Conservation (phyloP, 257 asterid species). For the Linaria vulgaris region DNA sequence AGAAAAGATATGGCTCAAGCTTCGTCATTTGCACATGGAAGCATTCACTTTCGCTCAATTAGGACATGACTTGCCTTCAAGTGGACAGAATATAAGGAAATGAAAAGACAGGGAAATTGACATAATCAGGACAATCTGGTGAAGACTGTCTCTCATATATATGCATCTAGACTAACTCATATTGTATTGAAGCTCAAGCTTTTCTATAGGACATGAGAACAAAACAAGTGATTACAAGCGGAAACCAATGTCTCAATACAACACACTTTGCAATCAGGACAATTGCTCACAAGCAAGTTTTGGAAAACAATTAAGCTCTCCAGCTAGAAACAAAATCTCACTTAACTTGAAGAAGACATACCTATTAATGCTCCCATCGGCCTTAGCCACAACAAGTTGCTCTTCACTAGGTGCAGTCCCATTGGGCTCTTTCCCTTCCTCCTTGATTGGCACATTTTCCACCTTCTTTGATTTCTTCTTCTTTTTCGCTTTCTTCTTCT, state of each 20-base stretch:
- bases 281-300: too few species aligned
- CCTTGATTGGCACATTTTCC: constrained; percentile 33
- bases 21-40: background rate
- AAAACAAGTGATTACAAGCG: too few species aligned
- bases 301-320: too few species aligned
- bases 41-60: background rate
- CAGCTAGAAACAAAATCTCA: too few species aligned
- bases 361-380: constrained; percentile 36
- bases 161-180: background rate
- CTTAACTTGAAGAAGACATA: constrained; percentile 22
- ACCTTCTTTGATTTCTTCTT: constrained; percentile 26
- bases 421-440: constrained; percentile 31
- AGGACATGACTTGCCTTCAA: background rate
- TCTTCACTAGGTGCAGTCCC: constrained; percentile 26
- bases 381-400: constrained; percentile 32
- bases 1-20: background rate
- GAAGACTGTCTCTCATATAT: background rate
- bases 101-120: background rate
- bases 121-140: background rate
- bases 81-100: background rate
- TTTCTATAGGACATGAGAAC: too few species aligned
- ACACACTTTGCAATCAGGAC: too few species aligned
- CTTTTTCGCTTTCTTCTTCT: constrained; percentile 32
- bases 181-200: background rate
- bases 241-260: too few species aligned